phyloP scores from a whole-genome alignment of 2,329 filamentous ascomycete species.

The Fusarium nygamai region DNA sequence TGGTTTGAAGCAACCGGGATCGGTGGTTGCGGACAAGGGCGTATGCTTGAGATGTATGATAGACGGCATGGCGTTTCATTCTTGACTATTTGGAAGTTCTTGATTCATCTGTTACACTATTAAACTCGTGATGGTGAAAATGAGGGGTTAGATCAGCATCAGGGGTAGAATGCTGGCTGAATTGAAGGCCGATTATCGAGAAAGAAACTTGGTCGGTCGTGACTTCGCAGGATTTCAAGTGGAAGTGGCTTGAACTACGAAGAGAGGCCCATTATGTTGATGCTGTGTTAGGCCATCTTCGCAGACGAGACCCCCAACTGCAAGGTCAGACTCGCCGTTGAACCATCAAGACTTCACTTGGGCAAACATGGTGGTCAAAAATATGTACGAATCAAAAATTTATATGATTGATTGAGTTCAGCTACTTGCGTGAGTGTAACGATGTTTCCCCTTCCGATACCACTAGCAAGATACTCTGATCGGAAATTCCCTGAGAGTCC shows the following conservation, averaged over 20 bases:
- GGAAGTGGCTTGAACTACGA: background rate
- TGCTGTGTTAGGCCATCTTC: background rate
- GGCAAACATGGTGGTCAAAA: background rate
- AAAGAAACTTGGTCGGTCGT: rapidly evolving
- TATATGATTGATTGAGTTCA: background rate
- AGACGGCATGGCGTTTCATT: background rate
- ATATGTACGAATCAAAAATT: background rate
- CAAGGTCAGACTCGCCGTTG: background rate
- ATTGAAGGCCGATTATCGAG: background rate
- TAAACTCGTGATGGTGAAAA: background rate
- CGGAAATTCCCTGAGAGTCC: background rate
- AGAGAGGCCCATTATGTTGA: background rate
- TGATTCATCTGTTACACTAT: background rate
- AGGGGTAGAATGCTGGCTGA: background rate
- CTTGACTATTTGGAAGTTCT: background rate
- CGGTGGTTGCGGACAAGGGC: background rate
- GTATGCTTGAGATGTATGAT: background rate
- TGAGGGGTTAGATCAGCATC: too few species aligned
- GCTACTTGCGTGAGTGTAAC: background rate
- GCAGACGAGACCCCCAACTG: background rate
- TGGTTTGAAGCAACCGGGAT: background rate
- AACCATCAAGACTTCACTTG: background rate
- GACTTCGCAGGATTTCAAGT: background rate
- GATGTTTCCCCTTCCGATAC: background rate
- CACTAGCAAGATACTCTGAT: background rate